These are phyloP conservation scores for Akanthomyces muscarius DNA, from an alignment of 2,329 filamentous ascomycete species.

Conservation along the genomic window DNA sequence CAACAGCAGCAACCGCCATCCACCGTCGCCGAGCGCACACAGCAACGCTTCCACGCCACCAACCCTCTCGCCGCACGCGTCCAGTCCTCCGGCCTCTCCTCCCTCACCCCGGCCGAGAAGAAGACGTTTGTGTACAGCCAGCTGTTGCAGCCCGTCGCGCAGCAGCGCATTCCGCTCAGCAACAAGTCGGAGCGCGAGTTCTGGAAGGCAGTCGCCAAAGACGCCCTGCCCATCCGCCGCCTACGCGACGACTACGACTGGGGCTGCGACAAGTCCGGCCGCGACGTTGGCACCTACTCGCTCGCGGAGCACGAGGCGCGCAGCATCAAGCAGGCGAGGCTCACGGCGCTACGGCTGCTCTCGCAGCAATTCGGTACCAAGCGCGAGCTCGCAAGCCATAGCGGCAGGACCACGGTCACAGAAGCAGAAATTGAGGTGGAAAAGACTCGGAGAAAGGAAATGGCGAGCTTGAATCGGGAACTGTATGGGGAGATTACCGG, in stretches of 20 bases:
- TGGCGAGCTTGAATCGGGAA: conserved; percentile 48
- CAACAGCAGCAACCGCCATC: neutral
- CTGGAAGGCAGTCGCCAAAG: conserved; percentile 54
- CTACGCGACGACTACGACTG: conserved; percentile 40
- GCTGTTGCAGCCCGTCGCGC: conserved; percentile 41
- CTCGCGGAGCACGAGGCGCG: conserved; percentile 43
- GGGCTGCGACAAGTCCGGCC: conserved; percentile 49
- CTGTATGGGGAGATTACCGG: conserved; percentile 49
- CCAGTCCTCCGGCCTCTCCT: conserved; percentile 40
- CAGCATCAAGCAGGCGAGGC: conserved; percentile 37
- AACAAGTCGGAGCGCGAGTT: conserved; percentile 53
- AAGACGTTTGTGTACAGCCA: conserved; percentile 46
- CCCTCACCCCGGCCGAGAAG: conserved; percentile 45
- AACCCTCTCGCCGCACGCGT: conserved; percentile 46
- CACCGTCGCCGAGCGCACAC: conserved; percentile 47
- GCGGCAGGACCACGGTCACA: conserved; percentile 22
- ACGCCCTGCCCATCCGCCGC: conserved; percentile 46
- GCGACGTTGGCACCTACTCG: conserved; percentile 46
- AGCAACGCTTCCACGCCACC: conserved; percentile 45
- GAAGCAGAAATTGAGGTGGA: conserved; percentile 44
- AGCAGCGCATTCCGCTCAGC: conserved; percentile 32
- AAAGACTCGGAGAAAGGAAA: conserved; percentile 44
- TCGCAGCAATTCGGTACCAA: conserved; percentile 42
- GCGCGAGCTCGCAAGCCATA: conserved; percentile 29
- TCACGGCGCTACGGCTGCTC: conserved; percentile 41